Evolutionary conservation across 2,329 filamentous ascomycete genomes (phyloP).

Genomic region (Lachnellula subtilissima): DNA sequence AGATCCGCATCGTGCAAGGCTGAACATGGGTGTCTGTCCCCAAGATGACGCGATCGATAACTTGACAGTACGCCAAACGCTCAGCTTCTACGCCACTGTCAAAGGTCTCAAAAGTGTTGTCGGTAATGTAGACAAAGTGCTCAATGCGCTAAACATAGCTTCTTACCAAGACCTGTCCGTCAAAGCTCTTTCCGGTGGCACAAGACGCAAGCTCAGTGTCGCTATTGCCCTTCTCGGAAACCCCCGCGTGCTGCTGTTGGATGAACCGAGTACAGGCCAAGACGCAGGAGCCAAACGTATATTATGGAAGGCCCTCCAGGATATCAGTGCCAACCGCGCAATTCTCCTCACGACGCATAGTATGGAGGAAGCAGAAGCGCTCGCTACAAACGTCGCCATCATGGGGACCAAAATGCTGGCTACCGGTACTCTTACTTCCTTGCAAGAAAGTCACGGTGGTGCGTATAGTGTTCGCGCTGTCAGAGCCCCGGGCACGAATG

Average conservation of each 20-base stretch:
- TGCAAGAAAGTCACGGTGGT: conserved; percentile 21
- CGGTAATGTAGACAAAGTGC: conserved; percentile 28
- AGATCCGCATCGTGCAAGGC: conserved; percentile 20
- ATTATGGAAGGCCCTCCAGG: conserved; percentile 32
- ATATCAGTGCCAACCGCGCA: conserved; percentile 26
- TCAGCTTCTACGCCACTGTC: conserved; percentile 32
- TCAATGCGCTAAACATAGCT: conserved; percentile 28
- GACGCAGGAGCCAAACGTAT: conserved; percentile 33
- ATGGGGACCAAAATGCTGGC: conserved; percentile 32
- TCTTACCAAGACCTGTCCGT: conserved; percentile 24
- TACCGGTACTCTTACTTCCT: conserved; percentile 18
- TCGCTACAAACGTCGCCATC: conserved; percentile 33
- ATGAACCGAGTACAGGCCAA: conserved; percentile 32
- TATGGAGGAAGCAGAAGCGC: conserved; percentile 35
- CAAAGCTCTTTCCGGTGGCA: conserved; percentile 30
- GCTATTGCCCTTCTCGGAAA: conserved; percentile 33
- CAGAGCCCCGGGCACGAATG: background rate
- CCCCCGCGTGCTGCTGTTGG: conserved; percentile 30
- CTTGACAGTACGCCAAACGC: conserved; percentile 30
- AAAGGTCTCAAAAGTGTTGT: conserved; percentile 30
- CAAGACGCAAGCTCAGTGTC: conserved; percentile 30
- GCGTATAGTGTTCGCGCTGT: conserved; percentile 20
- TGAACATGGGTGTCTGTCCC: conserved; percentile 31
- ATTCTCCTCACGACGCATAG: conserved; percentile 35
- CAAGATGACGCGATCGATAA: conserved; percentile 34